These are phyloP conservation scores for Chloris gayana DNA, from an alignment of 176 grass and related monocot genomes.

Conservation along the genomic window DNA sequence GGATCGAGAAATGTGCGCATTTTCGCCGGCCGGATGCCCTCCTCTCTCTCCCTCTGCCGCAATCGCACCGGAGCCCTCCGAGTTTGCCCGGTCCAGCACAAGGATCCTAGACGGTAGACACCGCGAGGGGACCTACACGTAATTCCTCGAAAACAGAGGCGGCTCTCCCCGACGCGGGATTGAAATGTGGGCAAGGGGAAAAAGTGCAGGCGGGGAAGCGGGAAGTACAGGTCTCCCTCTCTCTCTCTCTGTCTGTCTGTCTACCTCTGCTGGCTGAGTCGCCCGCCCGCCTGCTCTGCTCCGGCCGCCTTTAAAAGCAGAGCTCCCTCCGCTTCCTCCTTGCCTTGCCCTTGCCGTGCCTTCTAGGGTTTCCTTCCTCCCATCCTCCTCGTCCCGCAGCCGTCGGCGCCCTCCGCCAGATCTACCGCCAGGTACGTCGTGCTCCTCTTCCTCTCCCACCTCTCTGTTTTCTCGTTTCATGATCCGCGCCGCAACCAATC, in stretches of 20 bases:
- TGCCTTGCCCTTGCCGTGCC: neutral
- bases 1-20: constrained; percentile 17
- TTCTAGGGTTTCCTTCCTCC: constrained; percentile 6
- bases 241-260: neutral
- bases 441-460: neutral
- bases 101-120: neutral
- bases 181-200: neutral
- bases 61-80: rapidly evolving
- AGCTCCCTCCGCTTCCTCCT: neutral
- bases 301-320: constrained; percentile 6
- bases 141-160: rapidly evolving
- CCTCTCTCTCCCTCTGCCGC: too few species aligned
- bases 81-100: rapidly evolving
- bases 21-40: neutral
- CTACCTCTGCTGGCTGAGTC: neutral
- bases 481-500: neutral
- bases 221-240: neutral
- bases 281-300: neutral
- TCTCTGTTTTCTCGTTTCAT: neutral
- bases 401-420: neutral
- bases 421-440: neutral
- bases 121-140: rapidly evolving
- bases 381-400: neutral
- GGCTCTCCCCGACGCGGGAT: neutral
- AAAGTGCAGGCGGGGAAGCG: constrained; percentile 16